phyloP scores from a whole-genome alignment of 208 protist species.

The Leishmania amazonensis region DNA sequence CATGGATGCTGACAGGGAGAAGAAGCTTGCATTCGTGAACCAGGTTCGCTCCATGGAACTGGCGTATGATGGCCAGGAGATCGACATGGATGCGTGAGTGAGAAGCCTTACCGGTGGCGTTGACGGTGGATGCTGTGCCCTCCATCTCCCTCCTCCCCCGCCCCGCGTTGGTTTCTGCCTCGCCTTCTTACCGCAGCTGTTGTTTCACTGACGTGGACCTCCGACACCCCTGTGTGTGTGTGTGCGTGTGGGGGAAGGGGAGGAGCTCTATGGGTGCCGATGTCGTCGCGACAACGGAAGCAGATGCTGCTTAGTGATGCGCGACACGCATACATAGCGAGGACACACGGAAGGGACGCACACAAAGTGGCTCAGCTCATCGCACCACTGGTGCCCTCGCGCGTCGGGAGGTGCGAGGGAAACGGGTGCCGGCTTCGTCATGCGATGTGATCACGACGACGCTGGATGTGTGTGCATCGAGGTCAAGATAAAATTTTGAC shows the following conservation, averaged over 20 bases:
- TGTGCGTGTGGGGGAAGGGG: not conserved
- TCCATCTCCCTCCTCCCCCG: not conserved
- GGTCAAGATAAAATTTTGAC: not conserved
- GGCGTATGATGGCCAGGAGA: slow-evolving; percentile 66
- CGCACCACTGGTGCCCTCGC: not conserved
- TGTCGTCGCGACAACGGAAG: not conserved
- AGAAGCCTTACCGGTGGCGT: not conserved
- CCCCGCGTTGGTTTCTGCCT: not conserved
- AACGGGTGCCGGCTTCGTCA: not conserved
- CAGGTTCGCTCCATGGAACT: slow-evolving; percentile 61
- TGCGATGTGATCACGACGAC: not conserved
- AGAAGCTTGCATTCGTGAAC: slow-evolving; percentile 14
- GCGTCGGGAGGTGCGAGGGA: not conserved
- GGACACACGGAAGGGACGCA: no score
- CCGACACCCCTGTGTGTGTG: not conserved
- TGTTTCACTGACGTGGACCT: not conserved
- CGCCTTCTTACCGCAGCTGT: not conserved
- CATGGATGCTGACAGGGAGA: not conserved
- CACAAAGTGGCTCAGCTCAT: not conserved
- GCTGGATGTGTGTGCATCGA: not conserved
- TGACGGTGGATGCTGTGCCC: not conserved
- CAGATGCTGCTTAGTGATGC: not conserved
- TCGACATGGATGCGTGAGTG: slow-evolving; percentile 43
- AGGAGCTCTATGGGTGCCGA: not conserved
- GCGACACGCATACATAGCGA: not conserved